Evolutionary conservation across 2,329 filamentous ascomycete species (phyloP).

Genomic region (Xylariaceae sp.): DNA sequence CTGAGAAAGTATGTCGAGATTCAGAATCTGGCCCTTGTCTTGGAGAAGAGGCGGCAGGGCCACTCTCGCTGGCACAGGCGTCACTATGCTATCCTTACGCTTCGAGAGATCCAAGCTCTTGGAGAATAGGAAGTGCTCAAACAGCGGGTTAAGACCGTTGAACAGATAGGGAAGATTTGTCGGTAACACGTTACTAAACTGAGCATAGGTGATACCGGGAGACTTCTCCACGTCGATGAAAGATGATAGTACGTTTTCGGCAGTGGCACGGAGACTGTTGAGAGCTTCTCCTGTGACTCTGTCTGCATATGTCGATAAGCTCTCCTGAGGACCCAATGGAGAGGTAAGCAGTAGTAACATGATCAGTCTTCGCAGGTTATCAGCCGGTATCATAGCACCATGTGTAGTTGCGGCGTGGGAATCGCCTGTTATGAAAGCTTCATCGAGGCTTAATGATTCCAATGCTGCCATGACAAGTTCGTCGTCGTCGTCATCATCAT

Average conservation of each 20-base stretch:
- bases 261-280: slow-evolving; percentile 53
- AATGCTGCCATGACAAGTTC: slow-evolving; percentile 64
- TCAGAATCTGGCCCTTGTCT: slow-evolving; percentile 56
- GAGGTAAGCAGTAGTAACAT: slow-evolving; percentile 65
- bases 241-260: slow-evolving; percentile 59
- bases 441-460: slow-evolving; percentile 60
- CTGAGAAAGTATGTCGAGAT: slow-evolving; percentile 60
- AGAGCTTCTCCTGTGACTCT: slow-evolving; percentile 53
- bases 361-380: slow-evolving; percentile 65
- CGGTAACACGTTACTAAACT: slow-evolving; percentile 56
- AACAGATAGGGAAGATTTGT: slow-evolving; percentile 62
- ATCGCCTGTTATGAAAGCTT: slow-evolving; percentile 52
- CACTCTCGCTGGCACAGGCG: slow-evolving; percentile 12
- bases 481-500: slow-evolving; percentile 49
- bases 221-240: slow-evolving; percentile 61
- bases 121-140: slow-evolving; percentile 71
- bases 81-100: slow-evolving; percentile 34
- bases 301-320: slow-evolving; percentile 54
- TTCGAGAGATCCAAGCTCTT: slow-evolving; percentile 64
- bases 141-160: slow-evolving; percentile 60
- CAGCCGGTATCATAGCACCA: slow-evolving; percentile 65
- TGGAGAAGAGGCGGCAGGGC: slow-evolving; percentile 42
- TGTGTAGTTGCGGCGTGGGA: slow-evolving; percentile 43
- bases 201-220: slow-evolving; percentile 56
- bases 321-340: slow-evolving; percentile 60